Evolutionary conservation across 2,329 filamentous ascomycete species (phyloP), one percentile per base, ranked within the genome.

Genomic region (Penicillium sp.): DNA sequence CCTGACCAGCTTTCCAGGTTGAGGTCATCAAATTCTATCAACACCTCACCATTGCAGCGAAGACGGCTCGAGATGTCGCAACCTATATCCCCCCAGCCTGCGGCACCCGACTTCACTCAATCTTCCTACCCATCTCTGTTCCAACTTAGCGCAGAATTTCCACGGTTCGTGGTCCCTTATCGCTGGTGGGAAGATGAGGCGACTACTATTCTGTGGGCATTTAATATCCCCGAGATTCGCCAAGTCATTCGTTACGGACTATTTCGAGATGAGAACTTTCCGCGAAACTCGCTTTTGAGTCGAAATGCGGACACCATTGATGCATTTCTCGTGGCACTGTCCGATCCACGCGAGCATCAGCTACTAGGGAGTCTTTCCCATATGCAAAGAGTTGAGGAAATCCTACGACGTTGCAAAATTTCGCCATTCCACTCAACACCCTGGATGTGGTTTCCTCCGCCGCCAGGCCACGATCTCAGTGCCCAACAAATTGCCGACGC

Each of bases 161-260:
- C 76, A n/a, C 69, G 62, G 5, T 75, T 77, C 55, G 68, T 67
- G 35, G 60, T 72, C 3, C 46, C 68, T 2, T 78, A 76, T 59
- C 72, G 72, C 52, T 79, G 76, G 75, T 79, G 77, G 77, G 77
- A 79, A 56, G 76, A 78, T 49, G 76, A 78, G 55, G 75, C 75
- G 1, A 70, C 67, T 0, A 73, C 75, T 1, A 68, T 77, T 6
- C 70, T 79, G 26, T 77, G 74, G 75, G 73, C 73, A 4, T 79
- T 78, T 52, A 73, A 78, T 28, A 68, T 73, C 33, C 67, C 72
- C 10, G 72, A 77, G 40, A 75, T 79, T 52, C 70, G 73, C 46
- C 70, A 72, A 28, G 70, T 77, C 8, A 74, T 79, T 37, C 74
- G 74, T 53, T 79, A 74, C 53, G 70, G 71, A 6, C 70, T 79